phyloP scores from a whole-genome alignment of 2,329 filamentous ascomycete genomes.

The Grosmannia serpens region DNA sequence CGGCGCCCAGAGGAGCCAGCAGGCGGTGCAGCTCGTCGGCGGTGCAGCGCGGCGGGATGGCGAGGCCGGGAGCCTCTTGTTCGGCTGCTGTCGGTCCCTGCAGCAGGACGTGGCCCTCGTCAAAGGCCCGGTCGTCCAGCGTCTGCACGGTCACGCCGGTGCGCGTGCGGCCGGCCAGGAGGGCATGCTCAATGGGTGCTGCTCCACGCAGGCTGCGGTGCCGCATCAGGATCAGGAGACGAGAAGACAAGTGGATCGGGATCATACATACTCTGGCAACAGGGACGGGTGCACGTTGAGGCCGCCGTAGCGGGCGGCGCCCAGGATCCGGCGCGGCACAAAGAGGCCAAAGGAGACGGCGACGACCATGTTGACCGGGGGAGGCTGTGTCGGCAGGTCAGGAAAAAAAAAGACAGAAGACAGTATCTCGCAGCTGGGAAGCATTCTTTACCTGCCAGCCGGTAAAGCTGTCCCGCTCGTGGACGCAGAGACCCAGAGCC shows the following conservation, averaged over 20 bases:
- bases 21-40: conserved; percentile 33
- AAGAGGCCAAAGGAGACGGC: conserved; percentile 93
- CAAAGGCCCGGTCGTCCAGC: conserved; percentile 63
- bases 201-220: conserved; percentile 62
- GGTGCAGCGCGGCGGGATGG: conserved; percentile 29
- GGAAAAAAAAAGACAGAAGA: background rate
- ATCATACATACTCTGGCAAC: conserved; percentile 58
- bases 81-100: conserved; percentile 42
- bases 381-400: conserved; percentile 13
- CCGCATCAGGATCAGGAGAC: background rate
- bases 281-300: conserved; percentile 90
- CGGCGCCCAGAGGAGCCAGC: conserved; percentile 54
- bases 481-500: conserved; percentile 52
- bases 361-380: conserved; percentile 61
- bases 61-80: conserved; percentile 36
- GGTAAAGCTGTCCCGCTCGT: conserved; percentile 72
- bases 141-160: conserved; percentile 84
- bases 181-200: conserved; percentile 76
- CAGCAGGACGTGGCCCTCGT: conserved; percentile 63
- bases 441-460: conserved; percentile 60
- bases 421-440: no score
- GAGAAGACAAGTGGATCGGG: background rate
- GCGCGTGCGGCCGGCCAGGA: conserved; percentile 47
- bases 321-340: conserved; percentile 66
- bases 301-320: conserved; percentile 64